Conservation (phyloP, 2,329 filamentous ascomycete species). For the Metarhizium robertsii region DNA sequence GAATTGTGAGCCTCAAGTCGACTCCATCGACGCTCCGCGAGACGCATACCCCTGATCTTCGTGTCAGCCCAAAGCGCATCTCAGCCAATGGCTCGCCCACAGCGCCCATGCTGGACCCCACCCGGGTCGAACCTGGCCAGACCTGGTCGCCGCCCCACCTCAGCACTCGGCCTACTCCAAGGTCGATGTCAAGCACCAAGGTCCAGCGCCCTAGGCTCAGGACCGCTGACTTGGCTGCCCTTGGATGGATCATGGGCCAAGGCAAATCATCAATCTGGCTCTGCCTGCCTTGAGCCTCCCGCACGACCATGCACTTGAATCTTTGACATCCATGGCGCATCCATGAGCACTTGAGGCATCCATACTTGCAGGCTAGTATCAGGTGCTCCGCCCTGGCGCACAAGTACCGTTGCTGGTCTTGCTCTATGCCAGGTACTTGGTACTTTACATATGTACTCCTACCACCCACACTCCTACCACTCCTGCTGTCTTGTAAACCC, state of each 20-base stretch:
- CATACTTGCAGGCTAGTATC: background rate
- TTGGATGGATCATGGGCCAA: conserved; percentile 9
- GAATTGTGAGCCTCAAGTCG: background rate
- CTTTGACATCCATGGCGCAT: background rate
- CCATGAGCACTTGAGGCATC: background rate
- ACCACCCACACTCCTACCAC: background rate
- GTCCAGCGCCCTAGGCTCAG: conserved; percentile 1
- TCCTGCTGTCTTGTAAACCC: too few relatives aligned
- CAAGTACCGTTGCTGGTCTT: background rate
- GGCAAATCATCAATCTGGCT: conserved; percentile 5
- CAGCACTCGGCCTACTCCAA: conserved; percentile 10
- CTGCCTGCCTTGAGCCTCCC: conserved; percentile 3
- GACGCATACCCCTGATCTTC: background rate
- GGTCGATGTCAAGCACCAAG: conserved; percentile 1
- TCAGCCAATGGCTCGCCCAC: background rate
- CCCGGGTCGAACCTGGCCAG: conserved; percentile 6
- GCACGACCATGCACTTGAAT: conserved; percentile 4
- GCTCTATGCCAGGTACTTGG: background rate
- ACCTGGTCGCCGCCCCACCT: conserved; percentile 11
- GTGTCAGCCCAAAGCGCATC: conserved; percentile 4
- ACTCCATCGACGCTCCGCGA: conserved; percentile 5
- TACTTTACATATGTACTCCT: background rate
- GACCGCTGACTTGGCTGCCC: conserved; percentile 8
- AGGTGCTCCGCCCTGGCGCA: background rate
- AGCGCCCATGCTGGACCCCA: conserved; percentile 6